A percentile compares a stretch with the other conserved stretches of the same genome.
phyloP scores from a whole-genome alignment of 345 rosid species.

The Salix koriyanagi region DNA sequence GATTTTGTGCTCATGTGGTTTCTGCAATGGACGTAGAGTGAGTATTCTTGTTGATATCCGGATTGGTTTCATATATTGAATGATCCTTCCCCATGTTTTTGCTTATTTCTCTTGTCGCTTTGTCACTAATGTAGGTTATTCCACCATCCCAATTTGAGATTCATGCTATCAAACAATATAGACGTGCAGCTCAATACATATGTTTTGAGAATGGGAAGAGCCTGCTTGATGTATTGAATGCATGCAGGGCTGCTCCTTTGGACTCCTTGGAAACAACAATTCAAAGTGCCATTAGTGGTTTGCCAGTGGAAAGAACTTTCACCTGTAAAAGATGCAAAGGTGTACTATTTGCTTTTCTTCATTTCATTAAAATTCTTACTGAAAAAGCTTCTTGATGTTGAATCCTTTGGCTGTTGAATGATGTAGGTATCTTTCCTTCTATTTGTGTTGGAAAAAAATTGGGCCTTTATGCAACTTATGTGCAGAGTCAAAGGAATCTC shows the following conservation, averaged over 20 bases:
- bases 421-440: conserved; percentile 57
- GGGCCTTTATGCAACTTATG: conserved; percentile 80
- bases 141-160: conserved; percentile 97
- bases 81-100: conserved; percentile 17
- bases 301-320: conserved; percentile 56
- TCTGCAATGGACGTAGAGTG: conserved; percentile 79
- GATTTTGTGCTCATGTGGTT: conserved; percentile 79
- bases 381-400: not conserved
- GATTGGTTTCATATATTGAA: conserved; percentile 18
- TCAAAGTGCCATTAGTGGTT: conserved; percentile 49
- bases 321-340: conserved; percentile 92
- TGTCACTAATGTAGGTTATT: conserved; percentile 54
- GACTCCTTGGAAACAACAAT: conserved; percentile 69
- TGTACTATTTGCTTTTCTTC: conserved; percentile 2
- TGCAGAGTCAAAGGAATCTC: conserved; percentile 44
- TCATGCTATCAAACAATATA: conserved; percentile 88
- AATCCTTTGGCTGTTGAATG: conserved; percentile 18
- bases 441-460: conserved; percentile 57
- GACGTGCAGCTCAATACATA: conserved; percentile 90
- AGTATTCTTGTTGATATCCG: conserved; percentile 29
- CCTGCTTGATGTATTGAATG: conserved; percentile 84
- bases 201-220: conserved; percentile 99
- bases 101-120: conserved; percentile 3
- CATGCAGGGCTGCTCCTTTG: conserved; percentile 69
- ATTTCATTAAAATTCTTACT: not conserved